Conservation (phyloP, 306 rosid species). For the Lotus japonicus region DNA sequence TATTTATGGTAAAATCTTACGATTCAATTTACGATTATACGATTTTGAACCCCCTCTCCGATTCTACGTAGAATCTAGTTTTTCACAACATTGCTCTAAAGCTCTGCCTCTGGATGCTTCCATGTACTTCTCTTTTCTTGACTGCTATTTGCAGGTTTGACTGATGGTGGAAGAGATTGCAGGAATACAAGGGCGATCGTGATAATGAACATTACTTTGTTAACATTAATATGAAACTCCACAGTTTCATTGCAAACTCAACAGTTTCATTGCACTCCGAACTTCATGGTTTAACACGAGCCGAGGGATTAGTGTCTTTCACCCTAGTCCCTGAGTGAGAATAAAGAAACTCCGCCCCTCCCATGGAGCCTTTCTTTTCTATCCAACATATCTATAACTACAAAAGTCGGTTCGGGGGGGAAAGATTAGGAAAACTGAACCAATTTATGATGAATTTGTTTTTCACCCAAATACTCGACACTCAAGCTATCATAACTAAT, state of each 20-base stretch:
- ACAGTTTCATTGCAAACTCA: neutral
- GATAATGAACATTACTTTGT: neutral
- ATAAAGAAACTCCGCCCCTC: neutral
- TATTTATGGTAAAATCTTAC: too few relatives aligned
- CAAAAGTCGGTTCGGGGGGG: neutral
- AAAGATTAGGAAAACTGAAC: neutral
- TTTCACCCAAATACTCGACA: neutral
- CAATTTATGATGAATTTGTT: neutral
- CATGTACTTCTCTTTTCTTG: neutral
- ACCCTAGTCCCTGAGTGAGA: neutral
- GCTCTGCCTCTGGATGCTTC: neutral
- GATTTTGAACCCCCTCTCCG: too few relatives aligned
- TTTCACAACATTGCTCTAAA: too few relatives aligned
- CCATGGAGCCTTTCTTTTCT: neutral
- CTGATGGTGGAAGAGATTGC: neutral
- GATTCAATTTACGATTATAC: too few relatives aligned
- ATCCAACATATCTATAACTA: neutral
- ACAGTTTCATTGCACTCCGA: too few relatives aligned
- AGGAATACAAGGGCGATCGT: neutral
- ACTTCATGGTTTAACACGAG: neutral
- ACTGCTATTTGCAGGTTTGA: neutral
- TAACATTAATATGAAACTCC: neutral
- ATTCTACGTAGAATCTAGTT: too few relatives aligned
- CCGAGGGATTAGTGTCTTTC: neutral
- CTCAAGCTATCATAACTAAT: neutral